Conservation (phyloP, 345 rosid species). For the Noccaea bulbosa region DNA sequence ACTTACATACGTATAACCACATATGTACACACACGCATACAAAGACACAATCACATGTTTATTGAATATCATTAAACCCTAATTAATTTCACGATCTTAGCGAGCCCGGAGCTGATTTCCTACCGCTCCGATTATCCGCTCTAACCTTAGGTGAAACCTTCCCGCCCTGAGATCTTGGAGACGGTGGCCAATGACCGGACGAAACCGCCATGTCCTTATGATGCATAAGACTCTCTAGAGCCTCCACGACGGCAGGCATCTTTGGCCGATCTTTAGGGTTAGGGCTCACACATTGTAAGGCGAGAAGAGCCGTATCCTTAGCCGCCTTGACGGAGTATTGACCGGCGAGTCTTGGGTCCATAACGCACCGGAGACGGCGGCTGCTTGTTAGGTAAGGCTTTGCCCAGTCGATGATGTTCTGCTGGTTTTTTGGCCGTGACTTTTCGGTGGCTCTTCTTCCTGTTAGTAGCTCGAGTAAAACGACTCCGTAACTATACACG, state of each 20-base stretch:
- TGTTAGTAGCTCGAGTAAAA: conserved; percentile 76
- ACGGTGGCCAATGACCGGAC: conserved; percentile 68
- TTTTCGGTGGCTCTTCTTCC: conserved; percentile 87
- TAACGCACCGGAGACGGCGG: conserved; percentile 65
- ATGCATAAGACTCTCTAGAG: conserved; percentile 61
- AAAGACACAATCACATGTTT: conserved; percentile 18
- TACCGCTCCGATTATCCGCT: conserved; percentile 39
- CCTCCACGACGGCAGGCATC: conserved; percentile 67
- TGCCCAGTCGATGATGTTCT: conserved; percentile 81
- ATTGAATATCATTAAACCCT: conserved; percentile 24
- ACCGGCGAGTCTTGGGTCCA: conserved; percentile 78
- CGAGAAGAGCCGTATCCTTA: conserved; percentile 66
- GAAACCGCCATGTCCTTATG: conserved; percentile 82
- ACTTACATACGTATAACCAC: conserved; percentile 5
- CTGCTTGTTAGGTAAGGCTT: conserved; percentile 76
- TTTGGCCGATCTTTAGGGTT: conserved; percentile 91
- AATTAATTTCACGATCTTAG: conserved; percentile 27
- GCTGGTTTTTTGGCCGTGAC: conserved; percentile 68
- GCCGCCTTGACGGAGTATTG: conserved; percentile 94
- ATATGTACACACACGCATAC: neutral
- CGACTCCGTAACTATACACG: conserved; percentile 90
- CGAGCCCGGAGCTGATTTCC: conserved; percentile 54
- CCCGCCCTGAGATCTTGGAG: conserved; percentile 41
- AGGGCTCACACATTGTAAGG: conserved; percentile 70
- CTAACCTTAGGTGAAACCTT: conserved; percentile 47